These are phyloP conservation scores for Colletotrichum camelliae DNA, from an alignment of 2,329 filamentous ascomycete species.

Conservation along the genomic window DNA sequence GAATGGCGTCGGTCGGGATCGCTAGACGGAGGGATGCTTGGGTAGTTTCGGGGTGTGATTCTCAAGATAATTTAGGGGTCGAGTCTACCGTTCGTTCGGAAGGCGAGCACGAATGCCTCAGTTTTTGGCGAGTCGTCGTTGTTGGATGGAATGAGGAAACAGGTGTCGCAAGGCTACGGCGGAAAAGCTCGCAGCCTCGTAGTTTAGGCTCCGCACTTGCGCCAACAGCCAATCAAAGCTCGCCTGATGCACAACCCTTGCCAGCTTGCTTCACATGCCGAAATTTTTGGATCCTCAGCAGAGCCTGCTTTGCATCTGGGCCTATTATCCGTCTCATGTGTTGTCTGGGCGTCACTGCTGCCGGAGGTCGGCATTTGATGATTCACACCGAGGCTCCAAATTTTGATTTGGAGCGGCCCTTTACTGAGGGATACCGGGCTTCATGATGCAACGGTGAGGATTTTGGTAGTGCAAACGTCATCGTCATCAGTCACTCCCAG, in stretches of 20 bases:
- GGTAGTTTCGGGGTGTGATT: not conserved
- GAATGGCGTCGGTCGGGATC: not conserved
- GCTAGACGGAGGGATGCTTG: not conserved
- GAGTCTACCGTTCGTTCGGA: not conserved
- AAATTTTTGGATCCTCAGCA: not conserved
- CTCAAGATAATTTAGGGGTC: not conserved
- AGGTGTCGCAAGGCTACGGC: conserved; percentile 1
- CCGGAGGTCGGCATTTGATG: not conserved
- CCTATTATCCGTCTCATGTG: not conserved
- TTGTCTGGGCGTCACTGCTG: not conserved
- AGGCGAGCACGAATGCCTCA: not conserved
- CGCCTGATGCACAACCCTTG: not conserved
- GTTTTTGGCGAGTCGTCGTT: not conserved
- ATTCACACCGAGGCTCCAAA: not conserved
- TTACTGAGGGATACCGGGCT: not conserved
- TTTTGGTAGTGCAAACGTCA: not conserved
- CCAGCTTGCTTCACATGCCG: not conserved
- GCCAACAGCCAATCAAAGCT: not conserved
- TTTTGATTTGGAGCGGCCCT: not conserved
- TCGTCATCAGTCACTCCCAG: not conserved
- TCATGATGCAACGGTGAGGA: not conserved
- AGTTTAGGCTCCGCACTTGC: not conserved
- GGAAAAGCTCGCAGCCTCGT: conserved; percentile 14
- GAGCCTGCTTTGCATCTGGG: not conserved
- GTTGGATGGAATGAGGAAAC: not conserved